Percentiles rank a stretch among this genome's conserved stretches.
phyloP scores from a whole-genome alignment of 371 early-diverging fungal genomes.

The Nematocida sp. region DNA sequence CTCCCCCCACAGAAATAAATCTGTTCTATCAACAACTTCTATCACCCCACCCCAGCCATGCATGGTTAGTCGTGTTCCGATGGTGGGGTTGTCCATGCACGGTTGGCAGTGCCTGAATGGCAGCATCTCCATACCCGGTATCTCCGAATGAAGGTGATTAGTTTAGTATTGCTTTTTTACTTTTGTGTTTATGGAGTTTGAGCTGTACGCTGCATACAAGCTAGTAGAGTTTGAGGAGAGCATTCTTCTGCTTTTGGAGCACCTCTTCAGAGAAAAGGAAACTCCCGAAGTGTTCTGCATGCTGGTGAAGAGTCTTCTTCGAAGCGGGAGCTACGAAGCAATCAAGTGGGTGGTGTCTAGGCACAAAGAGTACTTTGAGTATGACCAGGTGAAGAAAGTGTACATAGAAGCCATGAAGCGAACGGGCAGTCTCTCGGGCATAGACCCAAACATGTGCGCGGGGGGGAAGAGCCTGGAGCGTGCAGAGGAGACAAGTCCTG shows the following conservation, averaged over 20 bases:
- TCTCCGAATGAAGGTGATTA: neutral
- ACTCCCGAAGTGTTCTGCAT: conserved; percentile 13
- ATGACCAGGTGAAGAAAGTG: conserved; percentile 29
- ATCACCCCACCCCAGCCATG: no score
- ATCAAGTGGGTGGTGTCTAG: conserved; percentile 19
- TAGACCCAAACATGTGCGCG: neutral
- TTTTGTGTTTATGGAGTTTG: conserved; percentile 20
- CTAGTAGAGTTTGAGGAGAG: conserved; percentile 36
- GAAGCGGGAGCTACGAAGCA: conserved; percentile 3
- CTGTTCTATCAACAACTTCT: no score
- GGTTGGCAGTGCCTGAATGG: no score
- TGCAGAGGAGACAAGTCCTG: neutral
- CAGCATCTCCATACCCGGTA: no score
- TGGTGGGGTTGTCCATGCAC: no score
- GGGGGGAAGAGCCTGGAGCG: neutral
- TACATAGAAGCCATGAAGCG: conserved; percentile 30
- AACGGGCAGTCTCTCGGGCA: conserved; percentile 20
- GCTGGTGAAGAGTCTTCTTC: conserved; percentile 12
- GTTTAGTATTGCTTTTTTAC: neutral
- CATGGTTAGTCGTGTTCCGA: no score
- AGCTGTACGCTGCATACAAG: conserved; percentile 7
- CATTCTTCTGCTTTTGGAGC: conserved; percentile 20
- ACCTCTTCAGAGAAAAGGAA: neutral
- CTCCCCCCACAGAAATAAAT: no score
- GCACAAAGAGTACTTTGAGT: conserved; percentile 22